Evolutionary conservation across 805 yeast species (phyloP), one percentile per base, ranked within the genome.

Genomic region (Candida endomychidarum): DNA sequence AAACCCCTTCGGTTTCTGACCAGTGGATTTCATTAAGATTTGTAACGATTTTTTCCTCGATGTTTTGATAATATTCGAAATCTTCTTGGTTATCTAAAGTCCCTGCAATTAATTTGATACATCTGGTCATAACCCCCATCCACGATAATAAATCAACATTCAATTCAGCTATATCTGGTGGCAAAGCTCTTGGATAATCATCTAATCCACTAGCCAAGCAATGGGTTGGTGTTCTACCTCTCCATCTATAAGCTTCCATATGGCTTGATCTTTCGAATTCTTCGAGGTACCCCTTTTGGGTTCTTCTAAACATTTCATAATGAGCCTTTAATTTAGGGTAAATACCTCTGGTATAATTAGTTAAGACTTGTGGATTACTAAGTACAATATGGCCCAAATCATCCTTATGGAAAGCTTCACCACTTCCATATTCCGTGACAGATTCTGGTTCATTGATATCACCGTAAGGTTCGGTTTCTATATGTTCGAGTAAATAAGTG

Each of bases 171-270:
- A 81, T 72, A 59, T 88, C 96, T 2, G 95, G 91, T 5, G 76
- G 78, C 19, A 69, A 65, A 1, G 89, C 83, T 46, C 99, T 77
- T 24, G 99, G 99, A 55, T 90, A 93, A 57, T 93, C 99, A 61
- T 93, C 99, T 25, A 93, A 60, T 0, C 99, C 99, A 60, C 95
- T 83, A 7, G 99, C 93, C 38, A 91, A 70, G 57, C 96, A 86
- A 53, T 87, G 96, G 3, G 81, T 76, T 15, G 72, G 67, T 0
- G 96, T 86, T 49, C 98, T 78, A 4, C 98, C 99, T 43, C 88
- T 76, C 99, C 99, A 93, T 58, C 96, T 73, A 58, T 84, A 93
- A 0, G 81, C 85, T 57, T 89, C 96, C 6, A 59, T 55, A 16
- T 45, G 37, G 8, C 46, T 45, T 2, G 62, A 62, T 48, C 95